phyloP scores from a whole-genome alignment of 169 alveolate species.

The Cytauxzoon felis region DNA sequence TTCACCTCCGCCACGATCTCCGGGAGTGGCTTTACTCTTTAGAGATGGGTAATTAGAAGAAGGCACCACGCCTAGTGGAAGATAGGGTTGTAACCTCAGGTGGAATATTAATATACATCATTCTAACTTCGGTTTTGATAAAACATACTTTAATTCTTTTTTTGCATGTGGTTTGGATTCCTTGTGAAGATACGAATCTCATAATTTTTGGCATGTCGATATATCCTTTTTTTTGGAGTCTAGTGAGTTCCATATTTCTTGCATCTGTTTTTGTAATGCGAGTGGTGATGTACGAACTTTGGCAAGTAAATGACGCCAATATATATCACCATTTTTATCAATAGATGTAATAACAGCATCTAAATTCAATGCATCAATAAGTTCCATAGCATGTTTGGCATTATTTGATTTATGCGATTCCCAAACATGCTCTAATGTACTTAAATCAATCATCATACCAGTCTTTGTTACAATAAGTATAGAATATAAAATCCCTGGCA shows the following conservation, averaged over 20 bases:
- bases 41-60: too few species aligned
- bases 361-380: slow-evolving; percentile 46
- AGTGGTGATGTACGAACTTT: slow-evolving; percentile 44
- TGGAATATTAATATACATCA: not conserved
- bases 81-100: not conserved
- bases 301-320: slow-evolving; percentile 51
- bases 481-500: slow-evolving; percentile 52
- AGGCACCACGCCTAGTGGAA: too few species aligned
- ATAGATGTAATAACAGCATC: slow-evolving; percentile 30
- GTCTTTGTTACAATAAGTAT: slow-evolving; percentile 43
- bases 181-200: slow-evolving; percentile 22
- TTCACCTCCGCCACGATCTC: too few species aligned
- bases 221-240: not conserved
- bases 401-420: slow-evolving; percentile 17
- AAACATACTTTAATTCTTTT: slow-evolving; percentile 11
- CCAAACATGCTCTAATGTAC: slow-evolving; percentile 34
- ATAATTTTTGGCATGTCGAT: not conserved
- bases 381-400: slow-evolving; percentile 46
- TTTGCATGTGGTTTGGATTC: not conserved
- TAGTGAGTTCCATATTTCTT: slow-evolving; percentile 30
- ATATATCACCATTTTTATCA: slow-evolving; percentile 39
- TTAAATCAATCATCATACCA: slow-evolving; percentile 41
- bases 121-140: not conserved
- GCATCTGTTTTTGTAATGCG: slow-evolving; percentile 16
- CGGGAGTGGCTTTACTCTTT: too few species aligned